phyloP scores from a whole-genome alignment of 2,329 filamentous ascomycete species.

The Stagonosporopsis rhizophila region DNA sequence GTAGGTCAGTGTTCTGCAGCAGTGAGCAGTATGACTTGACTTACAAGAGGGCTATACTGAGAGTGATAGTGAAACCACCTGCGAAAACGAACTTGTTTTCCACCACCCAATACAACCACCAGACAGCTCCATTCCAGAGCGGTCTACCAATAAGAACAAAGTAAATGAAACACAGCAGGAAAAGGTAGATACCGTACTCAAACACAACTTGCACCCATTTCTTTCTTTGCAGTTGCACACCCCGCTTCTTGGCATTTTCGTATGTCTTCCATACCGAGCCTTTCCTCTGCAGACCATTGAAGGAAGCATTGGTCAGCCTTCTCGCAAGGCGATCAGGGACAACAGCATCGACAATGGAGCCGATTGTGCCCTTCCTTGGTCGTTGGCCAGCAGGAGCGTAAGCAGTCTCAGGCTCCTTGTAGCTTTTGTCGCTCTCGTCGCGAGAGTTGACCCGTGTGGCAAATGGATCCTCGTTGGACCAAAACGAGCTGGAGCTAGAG shows the following conservation, averaged over 20 bases:
- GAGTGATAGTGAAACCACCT: conserved; percentile 53
- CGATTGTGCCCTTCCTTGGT: conserved; percentile 23
- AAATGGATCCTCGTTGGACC: conserved; percentile 25
- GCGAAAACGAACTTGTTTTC: conserved; percentile 50
- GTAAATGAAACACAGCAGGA: conserved; percentile 50
- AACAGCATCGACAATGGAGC: conserved; percentile 25
- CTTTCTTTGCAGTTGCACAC: conserved; percentile 36
- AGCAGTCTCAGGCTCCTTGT: conserved; percentile 18
- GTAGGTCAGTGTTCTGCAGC: not conserved
- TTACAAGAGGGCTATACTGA: conserved; percentile 49
- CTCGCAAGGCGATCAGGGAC: conserved; percentile 25
- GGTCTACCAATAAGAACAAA: conserved; percentile 57
- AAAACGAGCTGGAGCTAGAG: conserved; percentile 13
- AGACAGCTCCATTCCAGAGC: conserved; percentile 56
- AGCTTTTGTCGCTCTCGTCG: conserved; percentile 7
- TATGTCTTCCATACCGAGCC: conserved; percentile 30
- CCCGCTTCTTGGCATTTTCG: conserved; percentile 34
- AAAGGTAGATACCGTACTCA: conserved; percentile 50
- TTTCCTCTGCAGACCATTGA: conserved; percentile 18
- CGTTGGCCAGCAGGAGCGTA: conserved; percentile 11
- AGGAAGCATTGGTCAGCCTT: conserved; percentile 27
- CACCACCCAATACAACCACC: conserved; percentile 54
- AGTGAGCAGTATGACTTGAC: not conserved
- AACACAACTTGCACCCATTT: conserved; percentile 49
- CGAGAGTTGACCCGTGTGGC: conserved; percentile 18